Evolutionary conservation across 2,329 filamentous ascomycete species (phyloP), one percentile per base, ranked within the genome.

Genomic region (Drechslerella coelobrocha): DNA sequence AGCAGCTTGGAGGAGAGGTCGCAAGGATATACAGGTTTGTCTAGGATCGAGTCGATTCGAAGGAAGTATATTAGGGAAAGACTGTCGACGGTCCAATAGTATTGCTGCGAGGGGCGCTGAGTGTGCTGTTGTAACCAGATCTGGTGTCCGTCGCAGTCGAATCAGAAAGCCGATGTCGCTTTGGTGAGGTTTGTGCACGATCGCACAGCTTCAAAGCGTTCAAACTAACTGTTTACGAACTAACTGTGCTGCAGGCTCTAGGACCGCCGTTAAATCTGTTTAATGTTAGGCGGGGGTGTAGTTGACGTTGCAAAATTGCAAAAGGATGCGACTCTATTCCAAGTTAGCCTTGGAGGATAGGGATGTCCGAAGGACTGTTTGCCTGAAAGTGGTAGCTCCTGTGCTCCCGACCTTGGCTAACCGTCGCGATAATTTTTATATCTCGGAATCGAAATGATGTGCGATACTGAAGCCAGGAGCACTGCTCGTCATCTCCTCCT

Each of bases 401-500:
- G 59, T 52, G 21, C 51, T 71, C 59, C 66, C 66, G 59, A 59
- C 54, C 39, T 54, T 45, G 39, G 55, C 41, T 10, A 10, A 17
- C 59, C 53, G 21, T 24, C 41, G 21, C 24, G 34, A 54, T 53
- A 45, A 14, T 61, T 53, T 61, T 54, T 51, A 50, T 68, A 53
- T 41, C 23, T 51, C 19, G 50, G 24, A 27, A 55, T 60, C 29
- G 27, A 53, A 48, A 45, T 41, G n/a, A 41, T 59, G 41, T n/a
- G 57, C 31, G 56, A 60, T 53, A 53, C 66, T 63, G n/a, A 45
- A 45, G 41, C 54, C 66, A 63, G 59, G 48, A 59, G 53, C 62
- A 52, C 39, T 37, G 37, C 61, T 62, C 50, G 39, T 45, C 27
- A 34, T 19, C 39, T 24, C 61, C 57, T 57, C 45, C 56, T 62